A percentile compares a stretch with the other conserved stretches of the same genome.
Conservation (phyloP, 176 grass and related monocot genomes). For the Zoysia japonica region DNA sequence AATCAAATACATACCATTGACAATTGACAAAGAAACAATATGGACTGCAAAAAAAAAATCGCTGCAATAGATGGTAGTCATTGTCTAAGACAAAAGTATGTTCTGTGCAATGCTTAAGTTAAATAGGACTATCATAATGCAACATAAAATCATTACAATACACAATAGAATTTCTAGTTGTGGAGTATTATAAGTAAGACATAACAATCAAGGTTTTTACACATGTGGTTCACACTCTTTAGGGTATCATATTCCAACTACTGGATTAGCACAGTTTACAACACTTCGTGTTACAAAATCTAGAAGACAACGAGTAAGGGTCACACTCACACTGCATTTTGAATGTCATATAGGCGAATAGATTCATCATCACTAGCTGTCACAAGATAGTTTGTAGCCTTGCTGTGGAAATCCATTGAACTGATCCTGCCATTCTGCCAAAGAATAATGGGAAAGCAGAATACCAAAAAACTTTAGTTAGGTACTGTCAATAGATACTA, state of each 20-base stretch:
- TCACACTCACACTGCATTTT: slow-evolving; percentile 78
- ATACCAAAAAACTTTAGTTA: slow-evolving; percentile 19
- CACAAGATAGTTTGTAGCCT: slow-evolving; percentile 77
- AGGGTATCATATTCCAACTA: background rate
- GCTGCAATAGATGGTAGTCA: background rate
- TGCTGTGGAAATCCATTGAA: slow-evolving; percentile 96
- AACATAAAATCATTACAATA: slow-evolving; percentile 9
- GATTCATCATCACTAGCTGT: slow-evolving; percentile 97
- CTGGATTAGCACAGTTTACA: background rate
- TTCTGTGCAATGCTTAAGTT: background rate
- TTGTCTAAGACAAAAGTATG: background rate
- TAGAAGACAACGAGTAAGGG: slow-evolving; percentile 1
- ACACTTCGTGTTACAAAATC: background rate
- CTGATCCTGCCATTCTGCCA: slow-evolving; percentile 93
- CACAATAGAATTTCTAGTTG: background rate
- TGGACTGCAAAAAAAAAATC: slow-evolving; percentile 1
- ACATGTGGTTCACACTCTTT: background rate
- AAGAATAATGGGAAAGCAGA: slow-evolving; percentile 18
- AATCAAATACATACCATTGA: slow-evolving; percentile 35
- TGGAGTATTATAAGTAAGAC: background rate
- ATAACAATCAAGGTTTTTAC: background rate
- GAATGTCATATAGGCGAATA: slow-evolving; percentile 91
- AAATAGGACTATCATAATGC: background rate
- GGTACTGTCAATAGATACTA: background rate
- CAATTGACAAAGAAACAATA: background rate